Base-by-base conservation (phyloP, 2,329 filamentous ascomycete species). In the Ceratocystiopsis minuta region DNA sequence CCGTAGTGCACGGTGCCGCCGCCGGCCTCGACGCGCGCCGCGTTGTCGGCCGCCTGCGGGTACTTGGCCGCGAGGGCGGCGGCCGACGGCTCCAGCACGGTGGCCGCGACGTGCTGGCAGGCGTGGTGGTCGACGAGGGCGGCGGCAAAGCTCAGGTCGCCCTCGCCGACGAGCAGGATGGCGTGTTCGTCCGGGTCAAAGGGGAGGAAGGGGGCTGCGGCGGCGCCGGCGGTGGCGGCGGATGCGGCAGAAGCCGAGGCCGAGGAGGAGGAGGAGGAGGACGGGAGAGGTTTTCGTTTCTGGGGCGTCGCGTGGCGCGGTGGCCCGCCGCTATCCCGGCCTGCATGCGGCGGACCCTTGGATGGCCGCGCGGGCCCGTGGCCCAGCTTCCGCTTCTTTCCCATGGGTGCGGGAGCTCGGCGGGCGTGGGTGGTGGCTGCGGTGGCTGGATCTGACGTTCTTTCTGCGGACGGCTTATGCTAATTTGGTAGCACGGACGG, bases 121-220 rank as follows among this genome's bases (percentile, higher is more conserved):
- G 64, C 67, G 60, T 85, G 79, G 52, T 79, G 66, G 41, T 67
- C 58, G 41, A 79, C 65, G 2, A 88, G 66, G 2, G 74, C 77
- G 24, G 70, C 68, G 13, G 81, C 72, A 56, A 86, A 88, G 55
- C 79, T 85, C 54, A 90, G 73, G 58, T 92, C 83, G 49, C 75
- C 83, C 55, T 90, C 83, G 52, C 83, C 83, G 40, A 88, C 61
- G 3, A 88, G 70, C 7, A 90, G 72, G 48, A 88, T 84, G 51
- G 69, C 63, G 49, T 86, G 74, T 51, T 70, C 74, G 33, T 70
- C 74, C 34, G 70, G 61, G 18, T 66, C 57, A 58, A 88, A 87
- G 15, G 82, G 82, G 17, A 87, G 75, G 9, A 28, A 28, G 24
- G 24, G 24, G 9, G 24, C 5, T 6, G 24, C 24, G 20, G 24